Conservation (phyloP, 1,284 basidiomycete genomes). For the Ceratobasidium sp. region DNA sequence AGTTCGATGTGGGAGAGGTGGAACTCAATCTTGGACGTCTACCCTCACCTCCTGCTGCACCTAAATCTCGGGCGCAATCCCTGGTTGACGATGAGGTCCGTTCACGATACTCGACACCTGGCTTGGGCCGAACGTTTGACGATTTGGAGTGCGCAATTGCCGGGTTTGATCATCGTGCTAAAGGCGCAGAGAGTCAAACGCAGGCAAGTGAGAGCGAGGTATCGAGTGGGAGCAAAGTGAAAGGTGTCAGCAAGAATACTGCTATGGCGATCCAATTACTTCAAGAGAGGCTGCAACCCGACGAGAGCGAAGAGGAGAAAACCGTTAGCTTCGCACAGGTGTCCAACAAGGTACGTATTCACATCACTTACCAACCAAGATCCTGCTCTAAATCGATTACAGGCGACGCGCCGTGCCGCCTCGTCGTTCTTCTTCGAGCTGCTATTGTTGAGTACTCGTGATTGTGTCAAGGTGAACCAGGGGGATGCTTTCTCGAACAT, state of each 20-base stretch:
- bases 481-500: conserved; percentile 79
- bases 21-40: conserved; percentile 8
- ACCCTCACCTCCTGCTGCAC: conserved; percentile 19
- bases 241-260: conserved; percentile 89
- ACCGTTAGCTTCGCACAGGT: conserved; percentile 75
- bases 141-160: conserved; percentile 80
- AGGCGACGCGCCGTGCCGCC: conserved; percentile 90
- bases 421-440: conserved; percentile 98
- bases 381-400: conserved; percentile 20
- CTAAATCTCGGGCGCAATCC: conserved; percentile 36
- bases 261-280: conserved; percentile 87
- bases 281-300: conserved; percentile 71
- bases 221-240: conserved; percentile 59
- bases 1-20: conserved; percentile 29
- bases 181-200: conserved; percentile 50
- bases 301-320: conserved; percentile 58
- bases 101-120: conserved; percentile 72
- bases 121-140: conserved; percentile 67
- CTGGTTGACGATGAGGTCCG: conserved; percentile 38
- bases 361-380: conserved; percentile 13
- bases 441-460: conserved; percentile 90
- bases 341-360: conserved; percentile 68
- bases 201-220: conserved; percentile 57
- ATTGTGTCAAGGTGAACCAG: conserved; percentile 85
- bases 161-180: conserved; percentile 75